Conservation (phyloP, 2,329 filamentous ascomycete species). For the Xylogone sp. region DNA sequence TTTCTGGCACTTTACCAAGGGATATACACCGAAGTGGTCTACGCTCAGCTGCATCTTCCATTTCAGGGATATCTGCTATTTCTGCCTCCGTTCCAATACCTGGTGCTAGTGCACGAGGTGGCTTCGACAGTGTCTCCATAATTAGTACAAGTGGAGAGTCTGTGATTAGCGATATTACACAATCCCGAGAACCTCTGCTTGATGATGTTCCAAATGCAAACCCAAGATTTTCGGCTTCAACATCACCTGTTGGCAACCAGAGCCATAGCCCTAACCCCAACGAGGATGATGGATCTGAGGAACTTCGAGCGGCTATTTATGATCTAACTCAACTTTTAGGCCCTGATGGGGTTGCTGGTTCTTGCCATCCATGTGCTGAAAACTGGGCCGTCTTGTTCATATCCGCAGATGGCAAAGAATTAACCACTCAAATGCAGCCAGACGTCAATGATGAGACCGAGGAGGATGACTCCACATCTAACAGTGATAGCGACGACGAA, state of each 20-base stretch:
- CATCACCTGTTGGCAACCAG: conserved; percentile 38
- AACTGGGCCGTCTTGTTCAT: conserved; percentile 81
- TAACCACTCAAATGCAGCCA: conserved; percentile 71
- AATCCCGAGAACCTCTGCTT: conserved; percentile 59
- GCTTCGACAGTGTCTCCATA: conserved; percentile 64
- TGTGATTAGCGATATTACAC: conserved; percentile 65
- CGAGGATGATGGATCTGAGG: conserved; percentile 60
- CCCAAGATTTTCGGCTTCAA: conserved; percentile 47
- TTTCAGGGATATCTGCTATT: conserved; percentile 62
- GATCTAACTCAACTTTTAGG: conserved; percentile 68
- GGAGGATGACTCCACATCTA: conserved; percentile 61
- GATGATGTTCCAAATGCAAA: conserved; percentile 50
- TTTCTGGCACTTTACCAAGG: conserved; percentile 46
- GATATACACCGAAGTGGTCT: conserved; percentile 54
- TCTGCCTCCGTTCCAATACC: conserved; percentile 67
- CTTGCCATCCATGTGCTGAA: conserved; percentile 76
- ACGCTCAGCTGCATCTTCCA: conserved; percentile 63
- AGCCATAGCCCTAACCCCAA: conserved; percentile 46
- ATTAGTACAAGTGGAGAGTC: conserved; percentile 72
- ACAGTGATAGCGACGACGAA: conserved; percentile 57
- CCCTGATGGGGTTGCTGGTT: conserved; percentile 58
- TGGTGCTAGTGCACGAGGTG: conserved; percentile 36
- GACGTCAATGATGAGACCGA: conserved; percentile 63
- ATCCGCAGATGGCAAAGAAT: conserved; percentile 64
- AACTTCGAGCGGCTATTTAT: conserved; percentile 61